Base-by-base conservation (phyloP, 148 eudicot species). In the Arctostaphylos glauca region DNA sequence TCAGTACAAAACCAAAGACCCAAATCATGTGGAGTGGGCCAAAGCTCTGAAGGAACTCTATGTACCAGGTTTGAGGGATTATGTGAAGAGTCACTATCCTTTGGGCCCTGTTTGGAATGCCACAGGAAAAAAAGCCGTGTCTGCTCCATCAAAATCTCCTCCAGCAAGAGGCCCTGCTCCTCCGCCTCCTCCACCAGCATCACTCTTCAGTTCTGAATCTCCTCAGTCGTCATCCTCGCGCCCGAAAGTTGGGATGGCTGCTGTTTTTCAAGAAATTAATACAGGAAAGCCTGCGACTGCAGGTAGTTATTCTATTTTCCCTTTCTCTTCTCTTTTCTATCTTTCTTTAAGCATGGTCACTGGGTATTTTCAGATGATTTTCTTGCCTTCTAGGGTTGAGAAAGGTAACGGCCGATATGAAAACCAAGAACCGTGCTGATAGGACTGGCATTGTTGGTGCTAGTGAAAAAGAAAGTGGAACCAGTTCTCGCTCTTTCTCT, bases 71-170 rank as follows among this genome's bases (percentile, higher is more conserved):
- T 86, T 96, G 88, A 89, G 98, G 90, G 98, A 96, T 84, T 96
- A 91, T 84, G 97, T 96, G 82, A 96, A 96, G 90, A 82, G 86
- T 84, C 92, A 87, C 81, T 89, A 94, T 87, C 96, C 98, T 50
- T 86, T 96, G 84, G 99, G 99, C 47, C 98, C 99, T 8, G 94
- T 92, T 52, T 96, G 99, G 99, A 90, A 94, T 83, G 91, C 92
- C 46, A 86, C 91, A 76, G 96, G 96, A 74, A 94, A 90, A 71
- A 81, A 88, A 80, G 80, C 77, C 62, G 88, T 86, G 76, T 79
- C 96, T 81, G 93, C 92, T 83, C 89, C 93, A 49, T 71, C 90
- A 55, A 93, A 92, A 88, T 88, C 93, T 82, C 70, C 96, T 66
- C 70, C 81, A 25, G 83, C 89, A 13, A 87, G 88, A 78, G 93